These are phyloP conservation scores for Aspergillus taichungensis DNA, from an alignment of 495 filamentous ascomycete species.

Conservation along the genomic window DNA sequence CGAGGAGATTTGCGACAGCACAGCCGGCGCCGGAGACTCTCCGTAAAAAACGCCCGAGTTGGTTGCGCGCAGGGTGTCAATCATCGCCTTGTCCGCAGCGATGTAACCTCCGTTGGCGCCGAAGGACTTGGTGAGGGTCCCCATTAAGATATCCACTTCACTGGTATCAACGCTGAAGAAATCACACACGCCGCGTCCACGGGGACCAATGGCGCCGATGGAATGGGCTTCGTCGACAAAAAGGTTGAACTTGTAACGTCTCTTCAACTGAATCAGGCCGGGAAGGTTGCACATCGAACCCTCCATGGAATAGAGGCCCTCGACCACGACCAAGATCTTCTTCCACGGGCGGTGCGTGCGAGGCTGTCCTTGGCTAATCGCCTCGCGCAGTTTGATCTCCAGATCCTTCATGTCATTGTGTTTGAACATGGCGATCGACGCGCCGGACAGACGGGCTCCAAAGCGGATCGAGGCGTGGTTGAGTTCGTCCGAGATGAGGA, in stretches of 20 bases:
- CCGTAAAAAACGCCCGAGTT: conserved; percentile 84
- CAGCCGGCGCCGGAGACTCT: conserved; percentile 77
- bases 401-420: conserved; percentile 92
- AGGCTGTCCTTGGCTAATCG: conserved; percentile 91
- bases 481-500: conserved; percentile 92
- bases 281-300: conserved; percentile 96
- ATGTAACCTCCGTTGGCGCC: conserved; percentile 97
- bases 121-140: conserved; percentile 95
- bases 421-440: conserved; percentile 91
- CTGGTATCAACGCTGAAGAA: conserved; percentile 85
- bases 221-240: conserved; percentile 98
- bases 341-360: conserved; percentile 97
- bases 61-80: conserved; percentile 77
- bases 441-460: conserved; percentile 85
- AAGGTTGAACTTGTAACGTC: conserved; percentile 91
- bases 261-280: conserved; percentile 73
- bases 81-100: conserved; percentile 80
- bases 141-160: conserved; percentile 95
- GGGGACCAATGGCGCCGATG: conserved; percentile 83
- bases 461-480: conserved; percentile 97
- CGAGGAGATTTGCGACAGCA: conserved; percentile 79
- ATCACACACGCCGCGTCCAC: conserved; percentile 88
- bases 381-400: conserved; percentile 75
- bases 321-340: conserved; percentile 94
- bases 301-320: conserved; percentile 98